Conservation (phyloP, 139 green algal species). For the Pleodorina starrii region DNA sequence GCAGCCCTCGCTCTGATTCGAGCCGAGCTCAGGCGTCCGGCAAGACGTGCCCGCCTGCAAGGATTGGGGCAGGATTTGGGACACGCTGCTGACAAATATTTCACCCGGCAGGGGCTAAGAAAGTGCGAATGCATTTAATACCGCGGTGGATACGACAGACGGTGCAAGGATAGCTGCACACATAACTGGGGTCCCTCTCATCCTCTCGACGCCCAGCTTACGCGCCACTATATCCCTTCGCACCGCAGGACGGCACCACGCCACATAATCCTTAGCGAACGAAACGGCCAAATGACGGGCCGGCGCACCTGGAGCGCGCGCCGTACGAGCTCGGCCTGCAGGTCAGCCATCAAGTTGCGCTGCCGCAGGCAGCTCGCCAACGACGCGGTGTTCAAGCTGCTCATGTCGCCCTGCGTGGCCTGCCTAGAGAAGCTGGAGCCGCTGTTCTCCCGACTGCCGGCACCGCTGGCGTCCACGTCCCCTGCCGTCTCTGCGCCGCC, state of each 20-base stretch:
- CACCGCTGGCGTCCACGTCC: background rate
- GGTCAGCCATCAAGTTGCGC: background rate
- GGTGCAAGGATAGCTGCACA: too few relatives aligned
- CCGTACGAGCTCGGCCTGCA: background rate
- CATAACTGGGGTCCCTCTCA: too few relatives aligned
- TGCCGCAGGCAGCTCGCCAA: slow-evolving; percentile 9
- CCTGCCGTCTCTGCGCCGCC: background rate
- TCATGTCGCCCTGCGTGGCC: background rate
- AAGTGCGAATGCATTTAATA: too few relatives aligned
- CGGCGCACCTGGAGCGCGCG: background rate
- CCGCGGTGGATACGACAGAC: too few relatives aligned
- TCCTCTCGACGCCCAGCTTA: too few relatives aligned
- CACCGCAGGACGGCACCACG: too few relatives aligned
- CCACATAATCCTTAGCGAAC: too few relatives aligned
- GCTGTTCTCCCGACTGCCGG: background rate
- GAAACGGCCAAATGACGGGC: too few relatives aligned
- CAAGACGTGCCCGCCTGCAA: background rate
- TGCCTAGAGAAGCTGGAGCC: background rate
- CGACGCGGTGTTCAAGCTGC: background rate
- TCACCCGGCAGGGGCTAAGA: too few relatives aligned
- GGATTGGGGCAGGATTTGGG: background rate
- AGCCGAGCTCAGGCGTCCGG: background rate
- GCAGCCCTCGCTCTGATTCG: background rate
- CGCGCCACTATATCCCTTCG: too few relatives aligned
- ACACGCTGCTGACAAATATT: too few relatives aligned